Base-by-base conservation (phyloP, 805 yeast species). In the Monosporozyma aquatica region DNA sequence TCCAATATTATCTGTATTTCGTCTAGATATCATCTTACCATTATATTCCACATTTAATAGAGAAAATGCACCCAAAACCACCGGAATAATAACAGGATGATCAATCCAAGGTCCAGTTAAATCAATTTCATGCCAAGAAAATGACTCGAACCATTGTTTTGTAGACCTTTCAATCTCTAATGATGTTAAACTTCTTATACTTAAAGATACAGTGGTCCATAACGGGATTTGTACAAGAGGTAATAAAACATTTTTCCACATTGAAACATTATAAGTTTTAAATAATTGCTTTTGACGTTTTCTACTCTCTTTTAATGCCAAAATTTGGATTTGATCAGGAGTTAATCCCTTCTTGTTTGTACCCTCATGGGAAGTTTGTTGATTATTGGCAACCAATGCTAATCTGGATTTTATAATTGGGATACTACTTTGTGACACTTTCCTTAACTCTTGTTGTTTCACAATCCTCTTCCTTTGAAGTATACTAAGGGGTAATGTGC, bases 161-260 rank as follows among this genome's bases (percentile, higher is more conserved):
- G 43, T 55, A 35, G 63, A 45, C 17, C 68, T 61, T 4, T 67
- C 47, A 49, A 62, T 54, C 41, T 51, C 56, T 50, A 61, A 58
- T 6, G 95, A 95, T 33, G 89, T 80, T 47, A 87, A 64, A 37
- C 78, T 74, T 48, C 96, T 70, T 50, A 87, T 73, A 1, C 87
- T 79, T 50, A 80, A 68, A 10, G 92, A 81, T 71, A 89, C 69
- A 2, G 81, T 69, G 2, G 87, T 70, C 95, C 96, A 89, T 5
- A 89, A 59, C 0, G 97, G 97, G 17, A 90, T 71, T 57, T 89
- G 97, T 14, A 85, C 75, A 0, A 78, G 64, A 1, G 97, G 97
- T 29, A 87, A 66, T 4, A 83, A 52, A 43, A 78, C 65, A 53
- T 83, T 79, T 59, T 87, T 89, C 87, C 94, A 89, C 44, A 80